Conservation (phyloP, 2,329 filamentous ascomycete species). For the Hymenoscyphus infarciens region DNA sequence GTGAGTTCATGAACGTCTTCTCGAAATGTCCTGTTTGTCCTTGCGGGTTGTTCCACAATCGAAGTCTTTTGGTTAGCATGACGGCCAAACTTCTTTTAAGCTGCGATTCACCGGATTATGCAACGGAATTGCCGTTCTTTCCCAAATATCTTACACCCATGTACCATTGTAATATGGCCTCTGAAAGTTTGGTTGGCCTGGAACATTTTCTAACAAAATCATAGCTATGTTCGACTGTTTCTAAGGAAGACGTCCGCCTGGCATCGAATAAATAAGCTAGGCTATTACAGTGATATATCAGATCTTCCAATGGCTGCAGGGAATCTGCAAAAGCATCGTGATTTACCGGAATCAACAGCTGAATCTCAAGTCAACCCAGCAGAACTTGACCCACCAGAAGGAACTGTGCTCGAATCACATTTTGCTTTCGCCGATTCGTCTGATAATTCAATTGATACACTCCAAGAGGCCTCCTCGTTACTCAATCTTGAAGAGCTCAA, state of each 20-base stretch:
- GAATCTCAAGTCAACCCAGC: slow-evolving; percentile 37
- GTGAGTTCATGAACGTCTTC: slow-evolving; percentile 46
- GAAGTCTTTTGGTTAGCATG: background rate
- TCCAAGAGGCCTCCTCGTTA: slow-evolving; percentile 80
- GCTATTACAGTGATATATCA: slow-evolving; percentile 79
- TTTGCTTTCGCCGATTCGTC: slow-evolving; percentile 83
- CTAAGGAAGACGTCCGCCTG: slow-evolving; percentile 86
- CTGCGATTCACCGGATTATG: background rate
- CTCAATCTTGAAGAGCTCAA: slow-evolving; percentile 88
- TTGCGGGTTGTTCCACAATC: background rate
- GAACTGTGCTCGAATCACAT: slow-evolving; percentile 45
- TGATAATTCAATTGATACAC: slow-evolving; percentile 65
- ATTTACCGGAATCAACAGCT: slow-evolving; percentile 46
- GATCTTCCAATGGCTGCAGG: slow-evolving; percentile 65
- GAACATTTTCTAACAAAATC: slow-evolving; percentile 13
- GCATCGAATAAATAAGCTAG: slow-evolving; percentile 76
- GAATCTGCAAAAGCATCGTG: slow-evolving; percentile 56
- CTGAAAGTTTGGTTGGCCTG: background rate
- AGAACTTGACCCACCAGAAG: slow-evolving; percentile 46
- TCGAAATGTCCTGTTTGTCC: background rate
- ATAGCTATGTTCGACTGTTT: slow-evolving; percentile 86
- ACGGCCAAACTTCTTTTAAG: background rate
- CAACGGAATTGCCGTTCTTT: background rate
- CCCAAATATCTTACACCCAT: no score
- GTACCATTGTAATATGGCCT: background rate